phyloP scores from a whole-genome alignment of 768 basidiomycete species.

The Boletus sp. region DNA sequence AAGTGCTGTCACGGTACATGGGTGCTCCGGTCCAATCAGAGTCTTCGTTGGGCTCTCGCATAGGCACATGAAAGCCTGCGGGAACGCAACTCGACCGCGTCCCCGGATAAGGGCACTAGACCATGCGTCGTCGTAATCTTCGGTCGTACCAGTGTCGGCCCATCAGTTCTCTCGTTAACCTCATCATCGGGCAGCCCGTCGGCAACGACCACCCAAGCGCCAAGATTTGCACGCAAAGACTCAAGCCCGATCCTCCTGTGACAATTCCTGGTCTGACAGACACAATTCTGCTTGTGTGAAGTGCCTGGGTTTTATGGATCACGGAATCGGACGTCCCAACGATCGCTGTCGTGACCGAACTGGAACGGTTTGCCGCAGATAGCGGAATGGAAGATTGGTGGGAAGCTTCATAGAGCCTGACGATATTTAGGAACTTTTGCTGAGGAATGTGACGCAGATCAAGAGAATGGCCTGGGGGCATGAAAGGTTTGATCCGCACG shows the following conservation, averaged over 20 bases:
- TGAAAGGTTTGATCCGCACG: slow-evolving; percentile 34
- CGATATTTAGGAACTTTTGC: too few relatives aligned
- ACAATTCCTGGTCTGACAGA: background rate
- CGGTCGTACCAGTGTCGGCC: slow-evolving; percentile 29
- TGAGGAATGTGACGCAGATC: slow-evolving; percentile 12
- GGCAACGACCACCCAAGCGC: slow-evolving; percentile 16
- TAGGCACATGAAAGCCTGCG: too few relatives aligned
- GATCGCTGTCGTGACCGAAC: slow-evolving; percentile 27
- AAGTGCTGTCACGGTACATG: too few relatives aligned
- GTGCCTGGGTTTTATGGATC: slow-evolving; percentile 21
- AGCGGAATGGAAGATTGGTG: slow-evolving; percentile 34
- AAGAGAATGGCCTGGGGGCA: slow-evolving; percentile 14
- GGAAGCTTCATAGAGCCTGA: slow-evolving; percentile 11
- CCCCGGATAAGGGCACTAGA: background rate
- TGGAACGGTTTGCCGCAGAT: slow-evolving; percentile 19
- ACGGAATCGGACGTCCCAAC: slow-evolving; percentile 9
- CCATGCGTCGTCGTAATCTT: slow-evolving; percentile 29
- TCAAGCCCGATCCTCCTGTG: background rate
- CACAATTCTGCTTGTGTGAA: slow-evolving; percentile 20
- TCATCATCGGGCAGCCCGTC: slow-evolving; percentile 21
- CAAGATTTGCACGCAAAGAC: background rate
- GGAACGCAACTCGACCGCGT: too few relatives aligned
- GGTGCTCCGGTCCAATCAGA: too few relatives aligned
- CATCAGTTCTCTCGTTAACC: slow-evolving; percentile 29
- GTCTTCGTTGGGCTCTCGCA: too few relatives aligned